Conservation (phyloP, 2,329 filamentous ascomycete species). For the Cladophialophora exuberans region DNA sequence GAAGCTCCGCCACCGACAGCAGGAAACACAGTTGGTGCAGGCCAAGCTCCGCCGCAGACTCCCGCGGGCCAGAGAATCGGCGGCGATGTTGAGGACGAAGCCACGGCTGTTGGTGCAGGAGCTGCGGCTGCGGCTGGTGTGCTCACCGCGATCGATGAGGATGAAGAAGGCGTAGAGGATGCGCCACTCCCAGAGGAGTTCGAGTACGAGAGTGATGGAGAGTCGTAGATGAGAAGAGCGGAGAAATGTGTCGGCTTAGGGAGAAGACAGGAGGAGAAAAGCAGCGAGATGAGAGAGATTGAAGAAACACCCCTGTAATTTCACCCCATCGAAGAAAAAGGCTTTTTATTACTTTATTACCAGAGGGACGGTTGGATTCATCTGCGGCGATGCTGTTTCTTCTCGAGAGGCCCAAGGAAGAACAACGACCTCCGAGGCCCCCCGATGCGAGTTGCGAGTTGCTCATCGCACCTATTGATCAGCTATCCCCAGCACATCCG, state of each 20-base stretch:
- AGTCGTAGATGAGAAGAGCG: conserved; percentile 13
- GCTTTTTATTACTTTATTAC: no score
- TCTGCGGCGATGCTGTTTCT: no score
- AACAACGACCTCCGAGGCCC: no score
- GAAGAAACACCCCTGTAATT: no score
- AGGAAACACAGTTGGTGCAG: conserved; percentile 29
- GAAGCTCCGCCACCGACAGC: conserved; percentile 37
- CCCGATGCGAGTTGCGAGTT: no score
- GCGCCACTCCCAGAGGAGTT: conserved; percentile 53
- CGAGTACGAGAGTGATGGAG: conserved; percentile 47
- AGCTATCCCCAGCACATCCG: no score
- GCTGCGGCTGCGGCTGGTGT: conserved; percentile 77
- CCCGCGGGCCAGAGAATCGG: conserved; percentile 35
- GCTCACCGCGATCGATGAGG: conserved; percentile 82
- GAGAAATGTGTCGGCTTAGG: background rate
- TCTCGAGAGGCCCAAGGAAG: no score
- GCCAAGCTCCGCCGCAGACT: conserved; percentile 32
- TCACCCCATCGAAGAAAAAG: no score
- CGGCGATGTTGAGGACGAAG: conserved; percentile 36
- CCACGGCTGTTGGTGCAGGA: conserved; percentile 47
- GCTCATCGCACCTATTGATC: no score
- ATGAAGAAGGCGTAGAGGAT: conserved; percentile 53
- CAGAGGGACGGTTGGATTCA: no score
- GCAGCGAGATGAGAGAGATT: background rate
- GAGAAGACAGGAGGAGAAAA: background rate